phyloP scores from a whole-genome alignment of 2,329 filamentous ascomycete genomes.

The Colletotrichum falcatum region DNA sequence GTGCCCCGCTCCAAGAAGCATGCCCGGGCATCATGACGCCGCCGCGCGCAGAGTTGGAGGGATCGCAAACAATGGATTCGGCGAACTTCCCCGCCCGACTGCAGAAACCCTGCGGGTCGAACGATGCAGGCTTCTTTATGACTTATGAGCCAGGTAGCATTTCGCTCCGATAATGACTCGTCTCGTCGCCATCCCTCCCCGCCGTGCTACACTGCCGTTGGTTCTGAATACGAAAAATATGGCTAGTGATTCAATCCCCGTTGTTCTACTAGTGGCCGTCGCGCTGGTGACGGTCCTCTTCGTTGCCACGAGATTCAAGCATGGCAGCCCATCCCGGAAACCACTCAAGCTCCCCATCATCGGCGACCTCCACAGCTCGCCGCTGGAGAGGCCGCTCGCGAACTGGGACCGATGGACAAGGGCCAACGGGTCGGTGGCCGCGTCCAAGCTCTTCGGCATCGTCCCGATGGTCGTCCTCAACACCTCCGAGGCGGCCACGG shows the following conservation, averaged over 20 bases:
- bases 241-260: neutral
- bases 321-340: neutral
- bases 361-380: constrained; percentile 43
- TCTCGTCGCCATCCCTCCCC: neutral
- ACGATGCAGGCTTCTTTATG: constrained; percentile 9
- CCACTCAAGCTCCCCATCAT: constrained; percentile 42
- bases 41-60: neutral
- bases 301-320: neutral
- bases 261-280: neutral
- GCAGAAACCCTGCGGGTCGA: neutral
- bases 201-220: neutral
- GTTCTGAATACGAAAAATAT: neutral
- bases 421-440: constrained; percentile 38
- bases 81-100: neutral
- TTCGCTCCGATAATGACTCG: constrained; percentile 2
- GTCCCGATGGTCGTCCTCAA: constrained; percentile 43
- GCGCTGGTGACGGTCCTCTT: neutral
- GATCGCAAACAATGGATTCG: neutral
- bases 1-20: neutral
- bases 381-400: constrained; percentile 40
- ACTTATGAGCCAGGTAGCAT: neutral
- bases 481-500: constrained; percentile 40
- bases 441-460: constrained; percentile 43
- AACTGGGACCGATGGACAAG: constrained; percentile 43
- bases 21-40: neutral